Evolutionary conservation across 2,329 filamentous ascomycete species (phyloP), one percentile per base, ranked within the genome.

Genomic region (Hymenoscyphus infarciens): DNA sequence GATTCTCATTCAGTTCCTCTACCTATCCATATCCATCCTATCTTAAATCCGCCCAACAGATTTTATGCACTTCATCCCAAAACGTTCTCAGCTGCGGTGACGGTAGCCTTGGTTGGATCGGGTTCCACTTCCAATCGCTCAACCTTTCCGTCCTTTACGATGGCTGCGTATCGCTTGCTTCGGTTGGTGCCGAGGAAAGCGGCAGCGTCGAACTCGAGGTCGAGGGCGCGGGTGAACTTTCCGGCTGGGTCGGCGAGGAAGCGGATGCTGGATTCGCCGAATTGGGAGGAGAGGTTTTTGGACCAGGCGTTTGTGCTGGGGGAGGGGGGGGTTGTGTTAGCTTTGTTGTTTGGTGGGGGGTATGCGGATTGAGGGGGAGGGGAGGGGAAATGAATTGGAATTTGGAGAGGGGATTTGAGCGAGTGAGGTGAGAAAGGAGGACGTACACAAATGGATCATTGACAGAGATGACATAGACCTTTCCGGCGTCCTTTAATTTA

Each of bases 371-470:
- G 39, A 42, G 38, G 31, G 25, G 8, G 39, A 13, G 55, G 39
- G 19, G 8, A 13, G 42, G 22, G 25, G 25, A 27, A 27, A 27
- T 27, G 4, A 4, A 27, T 27, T 27, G 25, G 25, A 27, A 22
- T 27, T 31, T 27, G n/a, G 54, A 5, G n/a, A 27, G 22, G 42
- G 35, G 19, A 33, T 10, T n/a, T 55, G 19, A 15, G 10, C n/a
- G 13, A 11, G 10, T 7, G 19, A 35, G 4, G 19, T 55, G 5
- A 5, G 13, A 15, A 33, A 35, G 35, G 35, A 55, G 19, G 56
- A 79, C 90, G 78, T 81, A 96, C 90, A 97, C 93, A 75, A 97
- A 97, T 22, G 92, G 86, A 75, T 98, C 94, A 75, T 98, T 98
- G 74, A 97, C 93, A 16, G 90, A 87, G 62, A 98, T 87, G 49